These are phyloP conservation scores for Paramecium primaurelia DNA, from an alignment of 73 alveolate genomes.

Conservation along the genomic window DNA sequence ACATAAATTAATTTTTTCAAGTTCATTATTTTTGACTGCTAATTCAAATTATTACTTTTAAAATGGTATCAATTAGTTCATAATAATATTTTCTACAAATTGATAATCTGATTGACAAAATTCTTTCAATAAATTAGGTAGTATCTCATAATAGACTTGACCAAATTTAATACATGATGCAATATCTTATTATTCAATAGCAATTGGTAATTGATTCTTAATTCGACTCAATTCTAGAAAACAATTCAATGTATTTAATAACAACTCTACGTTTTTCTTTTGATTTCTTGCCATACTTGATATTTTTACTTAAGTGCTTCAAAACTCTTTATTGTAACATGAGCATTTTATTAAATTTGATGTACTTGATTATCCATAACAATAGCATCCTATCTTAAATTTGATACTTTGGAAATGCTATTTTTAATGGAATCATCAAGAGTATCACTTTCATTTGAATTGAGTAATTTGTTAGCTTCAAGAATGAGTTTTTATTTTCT, in stretches of 20 bases:
- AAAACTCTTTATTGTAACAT: neutral
- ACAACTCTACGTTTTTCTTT: neutral
- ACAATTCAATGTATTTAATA: constrained; percentile 2
- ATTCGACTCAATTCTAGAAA: constrained; percentile 1
- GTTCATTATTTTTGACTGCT: constrained; percentile 27
- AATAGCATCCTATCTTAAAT: neutral
- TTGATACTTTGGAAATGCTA: neutral
- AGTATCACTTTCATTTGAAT: neutral
- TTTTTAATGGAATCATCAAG: neutral
- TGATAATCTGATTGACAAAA: neutral
- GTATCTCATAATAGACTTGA: neutral
- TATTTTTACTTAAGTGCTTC: neutral
- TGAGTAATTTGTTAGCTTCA: neutral
- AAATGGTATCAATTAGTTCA: neutral
- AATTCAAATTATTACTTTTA: neutral
- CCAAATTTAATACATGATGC: neutral
- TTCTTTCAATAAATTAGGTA: neutral
- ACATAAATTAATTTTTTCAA: neutral
- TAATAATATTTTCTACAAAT: neutral
- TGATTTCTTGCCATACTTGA: neutral
- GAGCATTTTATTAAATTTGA: neutral
- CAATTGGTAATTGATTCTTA: neutral
- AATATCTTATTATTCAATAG: neutral
- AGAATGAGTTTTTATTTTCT: neutral
- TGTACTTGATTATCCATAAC: neutral